Conservation (phyloP, 148 eudicot genomes). For the Camellia granthamiana region DNA sequence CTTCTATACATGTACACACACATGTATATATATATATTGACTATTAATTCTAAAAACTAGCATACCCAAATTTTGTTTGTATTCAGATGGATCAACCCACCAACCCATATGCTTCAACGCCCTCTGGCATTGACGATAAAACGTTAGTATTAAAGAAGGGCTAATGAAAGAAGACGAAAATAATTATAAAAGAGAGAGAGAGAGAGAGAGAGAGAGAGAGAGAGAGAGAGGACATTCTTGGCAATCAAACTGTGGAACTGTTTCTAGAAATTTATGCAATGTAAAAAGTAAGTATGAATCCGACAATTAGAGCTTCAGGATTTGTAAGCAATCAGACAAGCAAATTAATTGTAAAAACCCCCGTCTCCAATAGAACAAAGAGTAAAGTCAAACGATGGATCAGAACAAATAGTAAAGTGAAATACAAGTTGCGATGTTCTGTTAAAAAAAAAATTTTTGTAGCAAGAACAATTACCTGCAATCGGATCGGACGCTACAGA, state of each 20-base stretch:
- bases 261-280: not conserved
- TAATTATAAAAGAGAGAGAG: too few relatives aligned
- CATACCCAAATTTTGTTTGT: not conserved
- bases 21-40: too few relatives aligned
- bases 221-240: not conserved
- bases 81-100: not conserved
- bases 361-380: too few relatives aligned
- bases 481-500: too few relatives aligned
- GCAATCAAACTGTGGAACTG: not conserved
- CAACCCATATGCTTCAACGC: constrained; percentile 1
- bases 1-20: too few relatives aligned
- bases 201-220: not conserved
- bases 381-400: not conserved
- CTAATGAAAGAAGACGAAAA: too few relatives aligned
- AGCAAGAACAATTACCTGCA: too few relatives aligned
- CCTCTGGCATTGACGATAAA: constrained; percentile 3
- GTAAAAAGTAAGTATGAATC: not conserved
- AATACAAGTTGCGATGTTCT: too few relatives aligned
- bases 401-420: not conserved
- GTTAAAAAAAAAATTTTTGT: too few relatives aligned
- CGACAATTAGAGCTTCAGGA: not conserved
- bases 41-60: too few relatives aligned
- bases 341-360: not conserved
- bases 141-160: too few relatives aligned
- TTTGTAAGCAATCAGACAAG: not conserved